phyloP scores from a whole-genome alignment of 805 yeast genomes.

The Debaryomyces hansenii region DNA sequence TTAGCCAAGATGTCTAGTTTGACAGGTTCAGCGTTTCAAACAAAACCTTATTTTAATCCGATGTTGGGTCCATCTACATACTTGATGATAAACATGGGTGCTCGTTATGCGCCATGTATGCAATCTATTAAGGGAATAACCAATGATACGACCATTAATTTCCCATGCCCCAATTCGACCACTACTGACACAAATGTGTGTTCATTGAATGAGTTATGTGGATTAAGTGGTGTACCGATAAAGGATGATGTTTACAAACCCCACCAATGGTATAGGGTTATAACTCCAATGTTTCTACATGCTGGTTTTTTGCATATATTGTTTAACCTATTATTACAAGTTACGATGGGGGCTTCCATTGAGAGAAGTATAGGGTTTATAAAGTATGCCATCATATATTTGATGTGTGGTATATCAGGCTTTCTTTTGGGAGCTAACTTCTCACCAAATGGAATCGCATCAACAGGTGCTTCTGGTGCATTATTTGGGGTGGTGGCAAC shows the following conservation, averaged over 20 bases:
- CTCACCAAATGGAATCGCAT: slow-evolving; percentile 63
- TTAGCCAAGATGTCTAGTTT: slow-evolving; percentile 53
- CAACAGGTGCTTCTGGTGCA: slow-evolving; percentile 73
- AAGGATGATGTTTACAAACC: slow-evolving; percentile 42
- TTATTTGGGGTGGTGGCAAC: slow-evolving; percentile 68
- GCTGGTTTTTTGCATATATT: slow-evolving; percentile 72
- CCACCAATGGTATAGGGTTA: slow-evolving; percentile 66
- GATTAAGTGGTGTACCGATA: slow-evolving; percentile 48
- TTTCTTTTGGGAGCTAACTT: slow-evolving; percentile 69
- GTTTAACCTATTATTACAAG: slow-evolving; percentile 61
- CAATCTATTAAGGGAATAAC: slow-evolving; percentile 51
- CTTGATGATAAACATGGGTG: slow-evolving; percentile 66
- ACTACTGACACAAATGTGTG: slow-evolving; percentile 55
- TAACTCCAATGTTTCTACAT: slow-evolving; percentile 71
- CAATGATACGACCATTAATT: slow-evolving; percentile 41
- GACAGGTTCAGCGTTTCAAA: slow-evolving; percentile 66
- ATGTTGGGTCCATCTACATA: slow-evolving; percentile 77
- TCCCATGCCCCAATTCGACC: slow-evolving; percentile 74
- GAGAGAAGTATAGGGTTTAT: slow-evolving; percentile 58
- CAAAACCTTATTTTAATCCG: slow-evolving; percentile 72
- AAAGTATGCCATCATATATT: slow-evolving; percentile 54
- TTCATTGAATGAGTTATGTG: slow-evolving; percentile 57
- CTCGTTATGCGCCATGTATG: slow-evolving; percentile 74
- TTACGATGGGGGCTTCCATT: slow-evolving; percentile 58
- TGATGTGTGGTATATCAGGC: slow-evolving; percentile 65